Conservation (phyloP, 2,329 filamentous ascomycete genomes). For the Penicillium sp. region DNA sequence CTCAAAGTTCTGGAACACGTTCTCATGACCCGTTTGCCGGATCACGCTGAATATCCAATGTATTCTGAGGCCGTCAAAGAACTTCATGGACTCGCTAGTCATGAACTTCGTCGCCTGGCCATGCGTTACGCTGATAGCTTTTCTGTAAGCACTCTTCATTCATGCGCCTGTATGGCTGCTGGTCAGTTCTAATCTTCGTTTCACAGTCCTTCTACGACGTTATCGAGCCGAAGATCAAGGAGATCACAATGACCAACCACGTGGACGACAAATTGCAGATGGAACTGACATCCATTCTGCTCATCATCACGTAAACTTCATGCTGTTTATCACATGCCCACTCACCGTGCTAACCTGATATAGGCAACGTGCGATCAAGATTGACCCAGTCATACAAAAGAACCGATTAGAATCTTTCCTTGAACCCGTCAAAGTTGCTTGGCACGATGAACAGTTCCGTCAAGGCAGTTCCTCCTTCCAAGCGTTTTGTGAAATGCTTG, state of each 20-base stretch:
- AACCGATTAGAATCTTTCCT: slow-evolving; percentile 75
- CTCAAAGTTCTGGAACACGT: slow-evolving; percentile 90
- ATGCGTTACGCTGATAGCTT: slow-evolving; percentile 91
- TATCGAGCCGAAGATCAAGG: slow-evolving; percentile 78
- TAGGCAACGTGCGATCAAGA: slow-evolving; percentile 76
- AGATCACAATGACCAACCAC: slow-evolving; percentile 71
- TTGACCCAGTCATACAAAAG: slow-evolving; percentile 72
- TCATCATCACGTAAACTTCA: slow-evolving; percentile 74
- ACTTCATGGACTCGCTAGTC: slow-evolving; percentile 78
- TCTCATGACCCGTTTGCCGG: slow-evolving; percentile 75
- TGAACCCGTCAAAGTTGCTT: slow-evolving; percentile 76
- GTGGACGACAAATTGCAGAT: slow-evolving; percentile 80
- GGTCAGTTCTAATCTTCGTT: slow-evolving; percentile 26
- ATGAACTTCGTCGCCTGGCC: slow-evolving; percentile 85
- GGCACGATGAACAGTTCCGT: slow-evolving; percentile 72
- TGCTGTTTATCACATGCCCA: background rate
- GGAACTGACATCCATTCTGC: slow-evolving; percentile 85
- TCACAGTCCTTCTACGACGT: slow-evolving; percentile 77
- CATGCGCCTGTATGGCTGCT: background rate
- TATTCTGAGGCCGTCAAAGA: slow-evolving; percentile 91
- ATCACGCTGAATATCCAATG: slow-evolving; percentile 68
- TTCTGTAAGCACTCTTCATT: slow-evolving; percentile 54
- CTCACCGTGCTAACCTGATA: slow-evolving; percentile 13
- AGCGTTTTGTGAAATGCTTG: slow-evolving; percentile 77
- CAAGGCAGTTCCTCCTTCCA: slow-evolving; percentile 71